phyloP scores from a whole-genome alignment of 306 rosid genomes.

The Leucaena leucocephala region DNA sequence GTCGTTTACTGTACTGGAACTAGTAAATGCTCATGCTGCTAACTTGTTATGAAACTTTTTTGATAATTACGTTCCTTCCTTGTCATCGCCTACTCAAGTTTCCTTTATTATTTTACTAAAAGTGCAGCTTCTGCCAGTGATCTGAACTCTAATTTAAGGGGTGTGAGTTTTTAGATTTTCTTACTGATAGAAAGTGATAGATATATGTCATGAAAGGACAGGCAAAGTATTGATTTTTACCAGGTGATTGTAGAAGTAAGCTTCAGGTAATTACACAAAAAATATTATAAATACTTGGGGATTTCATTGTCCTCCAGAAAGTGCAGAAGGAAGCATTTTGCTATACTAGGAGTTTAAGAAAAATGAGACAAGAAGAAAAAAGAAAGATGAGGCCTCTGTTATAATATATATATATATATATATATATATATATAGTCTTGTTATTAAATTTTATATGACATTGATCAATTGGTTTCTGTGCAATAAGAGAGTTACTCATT shows the following conservation, averaged over 20 bases:
- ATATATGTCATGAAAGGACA: not conserved
- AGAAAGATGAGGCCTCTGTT: no score
- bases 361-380: not conserved
- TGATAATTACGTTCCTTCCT: no score
- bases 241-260: conserved; percentile 26
- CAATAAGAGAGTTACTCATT: not conserved
- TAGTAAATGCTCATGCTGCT: no score
- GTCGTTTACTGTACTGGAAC: no score
- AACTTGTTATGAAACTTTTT: no score
- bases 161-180: not conserved
- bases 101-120: not conserved
- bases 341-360: not conserved
- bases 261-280: conserved; percentile 25
- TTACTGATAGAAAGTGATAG: not conserved
- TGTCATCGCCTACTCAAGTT: no score
- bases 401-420: no score
- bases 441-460: not conserved
- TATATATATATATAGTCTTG: not conserved
- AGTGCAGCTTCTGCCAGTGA: not conserved
- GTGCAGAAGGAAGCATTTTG: not conserved
- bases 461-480: not conserved
- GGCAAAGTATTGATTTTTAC: conserved; percentile 20
- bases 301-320: conserved; percentile 1
- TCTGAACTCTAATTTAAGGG: not conserved
- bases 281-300: conserved; percentile 27